Base-by-base conservation (phyloP, 2,329 filamentous ascomycete species). In the Fusarium liriodendri region DNA sequence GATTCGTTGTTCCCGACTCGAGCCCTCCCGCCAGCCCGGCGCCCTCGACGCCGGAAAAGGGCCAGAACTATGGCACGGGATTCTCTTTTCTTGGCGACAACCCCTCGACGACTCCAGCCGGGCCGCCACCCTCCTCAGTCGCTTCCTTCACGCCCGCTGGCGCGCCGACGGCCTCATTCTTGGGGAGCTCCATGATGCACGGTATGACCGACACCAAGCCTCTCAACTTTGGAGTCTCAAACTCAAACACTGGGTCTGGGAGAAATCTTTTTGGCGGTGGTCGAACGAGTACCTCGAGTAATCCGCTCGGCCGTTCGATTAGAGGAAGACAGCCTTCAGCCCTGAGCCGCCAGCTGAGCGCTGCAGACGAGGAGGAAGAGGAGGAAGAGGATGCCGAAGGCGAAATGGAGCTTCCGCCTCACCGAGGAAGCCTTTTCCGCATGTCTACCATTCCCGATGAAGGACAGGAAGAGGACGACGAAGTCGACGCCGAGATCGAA, bases 111-210 rank as follows among this genome's bases (percentile, higher is more conserved):
- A 90, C 88, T 2, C 88, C 89, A 6, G 85, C 85, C 20, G 88
- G 85, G 0, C 85, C 85, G 32, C 87, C 88, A 11, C 86, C 85
- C 1, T 88, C 88, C 32, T 87, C 87, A 9, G 84, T 85, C 10
- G 85, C 85, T 6, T 89, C 87, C 50, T 90, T 89, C 80, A 89
- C 88, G 2, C 88, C 89, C 2, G 84, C 85, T 18, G 89, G 89
- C 65, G 88, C 88, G 18, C 89, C 89, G 1, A 88, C 89, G 25
- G 87, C 85, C 33, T 87, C 87, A 14, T 89, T 85, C 75, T 80
- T 90, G 40, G 86, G 88, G 65, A 89, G 88, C 80, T 89, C 88
- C 40, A 84, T 89, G 62, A 82, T 87, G 81, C 84, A 84, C 57
- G 84, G 81, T 50, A 81, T 82, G 76, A 80, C 81, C 40, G 80